These are phyloP conservation scores for Curvularia sp. DNA, from an alignment of 2,329 filamentous ascomycete genomes.

Conservation along the genomic window DNA sequence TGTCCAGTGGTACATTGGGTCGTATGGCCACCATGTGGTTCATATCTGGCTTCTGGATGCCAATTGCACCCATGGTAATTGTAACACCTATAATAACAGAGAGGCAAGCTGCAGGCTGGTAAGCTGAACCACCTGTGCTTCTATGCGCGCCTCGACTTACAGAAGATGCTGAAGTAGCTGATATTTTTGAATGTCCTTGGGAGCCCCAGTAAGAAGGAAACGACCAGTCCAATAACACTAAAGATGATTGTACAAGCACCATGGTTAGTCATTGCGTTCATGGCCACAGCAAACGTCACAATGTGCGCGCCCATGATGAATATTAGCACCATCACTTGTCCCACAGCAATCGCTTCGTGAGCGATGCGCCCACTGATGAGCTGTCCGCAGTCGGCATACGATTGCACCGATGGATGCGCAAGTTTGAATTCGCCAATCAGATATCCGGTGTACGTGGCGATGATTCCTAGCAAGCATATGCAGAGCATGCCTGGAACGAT, in stretches of 20 bases:
- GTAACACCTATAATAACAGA: constrained; percentile 70
- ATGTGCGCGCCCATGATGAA: constrained; percentile 77
- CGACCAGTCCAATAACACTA: constrained; percentile 63
- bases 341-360: constrained; percentile 67
- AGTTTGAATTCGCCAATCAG: constrained; percentile 67
- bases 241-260: constrained; percentile 70
- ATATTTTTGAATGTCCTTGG: constrained; percentile 69
- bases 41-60: constrained; percentile 56
- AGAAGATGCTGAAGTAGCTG: constrained; percentile 67
- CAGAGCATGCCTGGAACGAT: constrained; percentile 63
- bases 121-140: constrained; percentile 20
- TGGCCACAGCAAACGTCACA: constrained; percentile 72
- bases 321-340: constrained; percentile 68
- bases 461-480: constrained; percentile 59
- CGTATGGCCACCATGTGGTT: constrained; percentile 37
- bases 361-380: constrained; percentile 67
- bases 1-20: constrained; percentile 30
- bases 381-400: constrained; percentile 72
- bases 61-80: constrained; percentile 71
- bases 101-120: constrained; percentile 59
- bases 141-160: constrained; percentile 41
- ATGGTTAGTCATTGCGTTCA: constrained; percentile 68
- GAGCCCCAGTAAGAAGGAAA: constrained; percentile 66
- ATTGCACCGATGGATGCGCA: constrained; percentile 64
- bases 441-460: constrained; percentile 67